Percentiles rank a stretch among this genome's conserved stretches.
phyloP scores from a whole-genome alignment of 352 stramenopile species.

The Pythium rishiriense region DNA sequence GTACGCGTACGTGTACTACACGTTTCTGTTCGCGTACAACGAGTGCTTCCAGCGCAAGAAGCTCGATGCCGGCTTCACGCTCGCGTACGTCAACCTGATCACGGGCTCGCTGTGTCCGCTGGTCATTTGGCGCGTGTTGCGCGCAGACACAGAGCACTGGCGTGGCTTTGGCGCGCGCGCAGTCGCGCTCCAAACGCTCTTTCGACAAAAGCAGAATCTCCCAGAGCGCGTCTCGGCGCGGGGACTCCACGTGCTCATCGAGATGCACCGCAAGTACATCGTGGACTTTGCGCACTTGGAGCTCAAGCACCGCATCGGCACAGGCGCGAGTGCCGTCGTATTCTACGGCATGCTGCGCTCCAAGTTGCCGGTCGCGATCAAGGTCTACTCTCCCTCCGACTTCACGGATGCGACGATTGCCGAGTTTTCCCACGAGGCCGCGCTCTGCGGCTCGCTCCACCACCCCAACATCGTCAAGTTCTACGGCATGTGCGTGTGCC shows the following conservation, averaged over 20 bases:
- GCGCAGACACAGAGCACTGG: constrained; percentile 35
- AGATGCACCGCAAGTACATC: too few relatives aligned
- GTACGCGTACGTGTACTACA: constrained; percentile 30
- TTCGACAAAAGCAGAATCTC: constrained; percentile 2
- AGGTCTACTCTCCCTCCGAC: constrained; percentile 50
- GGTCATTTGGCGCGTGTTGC: constrained; percentile 32
- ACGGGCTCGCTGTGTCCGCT: constrained; percentile 34
- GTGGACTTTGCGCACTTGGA: constrained; percentile 28
- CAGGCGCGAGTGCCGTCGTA: constrained; percentile 41
- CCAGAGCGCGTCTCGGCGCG: constrained; percentile 37
- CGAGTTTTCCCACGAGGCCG: constrained; percentile 46
- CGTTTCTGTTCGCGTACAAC: constrained; percentile 17
- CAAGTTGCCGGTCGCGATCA: constrained; percentile 42
- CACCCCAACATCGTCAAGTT: constrained; percentile 55
- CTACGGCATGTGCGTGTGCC: constrained; percentile 54
- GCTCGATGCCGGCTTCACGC: constrained; percentile 14
- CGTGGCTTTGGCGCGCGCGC: constrained; percentile 27
- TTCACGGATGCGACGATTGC: constrained; percentile 42
- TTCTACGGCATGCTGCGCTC: constrained; percentile 38
- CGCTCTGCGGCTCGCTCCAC: constrained; percentile 36
- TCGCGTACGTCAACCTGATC: constrained; percentile 26
- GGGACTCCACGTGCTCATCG: too few relatives aligned
- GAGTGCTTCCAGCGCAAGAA: constrained; percentile 23
- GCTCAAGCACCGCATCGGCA: constrained; percentile 38
- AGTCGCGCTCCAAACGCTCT: constrained; percentile 28